A percentile compares a stretch with the other conserved stretches of the same genome.
Conservation (phyloP, 2,329 filamentous ascomycete genomes). For the Ophiocordyceps unilateralis region DNA sequence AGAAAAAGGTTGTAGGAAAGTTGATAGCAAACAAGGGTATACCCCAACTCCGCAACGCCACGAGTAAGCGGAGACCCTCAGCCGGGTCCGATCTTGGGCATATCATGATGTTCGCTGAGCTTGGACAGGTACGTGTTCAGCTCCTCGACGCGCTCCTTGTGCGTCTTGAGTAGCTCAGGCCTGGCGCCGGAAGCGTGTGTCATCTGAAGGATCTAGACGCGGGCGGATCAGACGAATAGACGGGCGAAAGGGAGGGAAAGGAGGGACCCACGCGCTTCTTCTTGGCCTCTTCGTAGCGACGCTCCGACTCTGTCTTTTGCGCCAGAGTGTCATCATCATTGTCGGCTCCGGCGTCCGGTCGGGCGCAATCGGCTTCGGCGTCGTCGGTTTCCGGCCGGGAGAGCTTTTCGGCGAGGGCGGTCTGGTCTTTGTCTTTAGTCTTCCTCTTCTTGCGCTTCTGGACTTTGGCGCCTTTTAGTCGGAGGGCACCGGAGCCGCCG, state of each 20-base stretch:
- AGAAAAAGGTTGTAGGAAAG: background rate
- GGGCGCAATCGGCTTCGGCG: slow-evolving; percentile 3
- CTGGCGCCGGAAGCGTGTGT: slow-evolving; percentile 39
- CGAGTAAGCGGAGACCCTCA: slow-evolving; percentile 13
- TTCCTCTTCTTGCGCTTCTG: slow-evolving; percentile 30
- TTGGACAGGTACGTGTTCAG: slow-evolving; percentile 85
- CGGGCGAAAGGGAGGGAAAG: too few species aligned
- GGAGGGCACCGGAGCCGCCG: slow-evolving; percentile 54
- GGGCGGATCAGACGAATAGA: background rate
- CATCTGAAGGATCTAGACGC: slow-evolving; percentile 55
- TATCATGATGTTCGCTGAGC: slow-evolving; percentile 94
- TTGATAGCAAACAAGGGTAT: slow-evolving; percentile 7
- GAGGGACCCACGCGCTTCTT: slow-evolving; percentile 52
- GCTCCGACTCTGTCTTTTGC: slow-evolving; percentile 71
- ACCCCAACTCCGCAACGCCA: slow-evolving; percentile 8
- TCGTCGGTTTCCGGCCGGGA: slow-evolving; percentile 9
- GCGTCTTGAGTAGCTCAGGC: slow-evolving; percentile 80
- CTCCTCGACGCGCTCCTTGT: slow-evolving; percentile 92
- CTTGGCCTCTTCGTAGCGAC: slow-evolving; percentile 61
- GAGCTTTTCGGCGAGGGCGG: slow-evolving; percentile 18
- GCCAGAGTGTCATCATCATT: slow-evolving; percentile 12
- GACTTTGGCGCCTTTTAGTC: slow-evolving; percentile 63
- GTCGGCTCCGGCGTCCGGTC: slow-evolving; percentile 11
- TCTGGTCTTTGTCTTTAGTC: slow-evolving; percentile 39
- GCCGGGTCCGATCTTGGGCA: slow-evolving; percentile 54